Evolutionary conservation across 1,284 basidiomycete species (phyloP).

Genomic region (Ustilago loliicola): DNA sequence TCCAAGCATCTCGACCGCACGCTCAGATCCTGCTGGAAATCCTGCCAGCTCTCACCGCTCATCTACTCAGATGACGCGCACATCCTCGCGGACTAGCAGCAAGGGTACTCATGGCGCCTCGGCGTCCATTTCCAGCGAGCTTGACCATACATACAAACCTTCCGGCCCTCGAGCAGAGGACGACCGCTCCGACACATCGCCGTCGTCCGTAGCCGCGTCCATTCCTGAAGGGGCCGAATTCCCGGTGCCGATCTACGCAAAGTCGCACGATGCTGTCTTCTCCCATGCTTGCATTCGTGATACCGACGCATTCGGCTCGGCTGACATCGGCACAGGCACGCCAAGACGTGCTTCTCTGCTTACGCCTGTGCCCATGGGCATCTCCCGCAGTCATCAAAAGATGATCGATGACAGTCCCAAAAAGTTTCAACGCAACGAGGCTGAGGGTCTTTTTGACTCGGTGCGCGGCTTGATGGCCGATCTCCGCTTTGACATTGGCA

Average conservation of each 20-base stretch:
- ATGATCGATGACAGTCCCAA: conserved; percentile 22
- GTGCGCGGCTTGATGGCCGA: conserved; percentile 32
- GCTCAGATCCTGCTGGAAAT: background rate
- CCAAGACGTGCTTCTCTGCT: conserved; percentile 12
- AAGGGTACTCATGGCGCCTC: background rate
- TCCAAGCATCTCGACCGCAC: background rate
- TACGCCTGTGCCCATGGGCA: conserved; percentile 15
- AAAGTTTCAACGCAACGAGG: conserved; percentile 12
- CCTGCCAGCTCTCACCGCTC: background rate
- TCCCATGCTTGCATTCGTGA: background rate
- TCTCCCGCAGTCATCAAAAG: conserved; percentile 28
- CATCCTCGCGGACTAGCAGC: background rate
- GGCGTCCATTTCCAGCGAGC: background rate
- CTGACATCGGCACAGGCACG: background rate
- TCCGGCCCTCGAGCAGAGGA: background rate
- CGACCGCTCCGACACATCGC: conserved; percentile 4
- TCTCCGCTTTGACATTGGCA: conserved; percentile 12
- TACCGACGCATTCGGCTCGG: background rate
- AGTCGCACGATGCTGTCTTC: conserved; percentile 11
- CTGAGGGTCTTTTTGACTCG: conserved; percentile 19
- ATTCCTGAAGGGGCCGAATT: background rate
- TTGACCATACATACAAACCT: background rate
- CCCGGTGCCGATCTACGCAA: background rate
- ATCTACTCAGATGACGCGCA: background rate
- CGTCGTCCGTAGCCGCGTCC: conserved; percentile 17